These are phyloP conservation scores for Trichosanthes cucumerina DNA, from an alignment of 306 rosid species.

Conservation along the genomic window DNA sequence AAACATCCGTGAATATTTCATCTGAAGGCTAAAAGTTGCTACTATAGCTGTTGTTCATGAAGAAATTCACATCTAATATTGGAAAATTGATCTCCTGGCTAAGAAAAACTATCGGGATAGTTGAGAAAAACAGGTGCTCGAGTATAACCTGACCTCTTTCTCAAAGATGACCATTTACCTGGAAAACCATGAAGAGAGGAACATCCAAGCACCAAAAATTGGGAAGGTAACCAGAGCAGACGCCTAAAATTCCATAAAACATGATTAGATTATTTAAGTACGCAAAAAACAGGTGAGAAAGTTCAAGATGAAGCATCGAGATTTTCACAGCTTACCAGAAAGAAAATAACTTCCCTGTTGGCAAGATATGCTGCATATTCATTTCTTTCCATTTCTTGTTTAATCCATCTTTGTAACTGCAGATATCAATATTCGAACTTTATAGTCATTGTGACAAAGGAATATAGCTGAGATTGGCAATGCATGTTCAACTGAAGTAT, in stretches of 20 bases:
- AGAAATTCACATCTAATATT: neutral
- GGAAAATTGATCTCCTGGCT: neutral
- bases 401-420: constrained; percentile 71
- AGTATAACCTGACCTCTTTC: neutral
- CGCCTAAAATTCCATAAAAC: constrained; percentile 40
- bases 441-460: neutral
- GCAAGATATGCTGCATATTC: constrained; percentile 48
- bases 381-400: constrained; percentile 51
- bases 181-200: constrained; percentile 40
- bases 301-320: neutral
- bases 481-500: constrained; percentile 6
- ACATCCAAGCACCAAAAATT: constrained; percentile 59
- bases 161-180: neutral
- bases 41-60: neutral
- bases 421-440: constrained; percentile 3
- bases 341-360: constrained; percentile 57
- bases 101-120: neutral
- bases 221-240: constrained; percentile 71
- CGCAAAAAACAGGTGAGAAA: neutral
- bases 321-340: constrained; percentile 41
- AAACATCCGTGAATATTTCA: neutral
- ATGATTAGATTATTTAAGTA: constrained; percentile 14
- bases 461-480: neutral
- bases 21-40: neutral
- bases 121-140: neutral